Evolutionary conservation across 2,329 filamentous ascomycete species (phyloP), one percentile per base, ranked within the genome.

Genomic region (Colletotrichum tropicale): DNA sequence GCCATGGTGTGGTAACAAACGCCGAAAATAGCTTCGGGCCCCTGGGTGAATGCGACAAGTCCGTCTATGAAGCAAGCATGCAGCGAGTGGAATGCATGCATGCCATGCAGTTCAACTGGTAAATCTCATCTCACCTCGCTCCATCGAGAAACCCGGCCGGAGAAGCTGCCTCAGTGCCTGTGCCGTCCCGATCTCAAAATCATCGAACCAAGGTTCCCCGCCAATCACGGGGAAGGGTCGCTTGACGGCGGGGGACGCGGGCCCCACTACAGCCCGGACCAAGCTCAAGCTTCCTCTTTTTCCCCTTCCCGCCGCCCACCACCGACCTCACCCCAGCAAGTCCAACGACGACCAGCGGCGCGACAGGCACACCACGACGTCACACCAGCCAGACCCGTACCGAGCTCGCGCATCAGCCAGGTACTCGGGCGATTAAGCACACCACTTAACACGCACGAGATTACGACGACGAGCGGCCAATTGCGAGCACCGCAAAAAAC

Each of bases 271-370:
- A 75, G 72, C 68, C 72, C 69, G 72, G 69, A 36, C 70, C 64
- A 73, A 75, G 70, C 73, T 73, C 58, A 64, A 73, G 64, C 70
- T 71, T 75, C 24, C 38, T 66, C 68, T 52, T 74, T 75, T 75
- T 66, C 72, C 61, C 38, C 36, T 56, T 70, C 36, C 58, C 58
- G n/a, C 55, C 55, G 24, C 55, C 21, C 24, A 28, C 52, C 18
- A 55, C 34, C 52, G 62, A 71, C 68, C 61, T 71, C 68, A 61
- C 28, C 43, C 43, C 43, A 48, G 13, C 34, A 16, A 15, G 21
- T 43, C 67, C 18, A 61, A 24, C 55, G 21, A 32, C 65, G 21
- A 32, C 65, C 24, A 65, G 26, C 65, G 18, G 56, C 43, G 26
- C 70, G 71, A 36, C 65, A 74, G 15, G 78, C 75, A 64, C 73